Base-by-base conservation (phyloP, 768 basidiomycete species). In the Rhizopogon roseolus region DNA sequence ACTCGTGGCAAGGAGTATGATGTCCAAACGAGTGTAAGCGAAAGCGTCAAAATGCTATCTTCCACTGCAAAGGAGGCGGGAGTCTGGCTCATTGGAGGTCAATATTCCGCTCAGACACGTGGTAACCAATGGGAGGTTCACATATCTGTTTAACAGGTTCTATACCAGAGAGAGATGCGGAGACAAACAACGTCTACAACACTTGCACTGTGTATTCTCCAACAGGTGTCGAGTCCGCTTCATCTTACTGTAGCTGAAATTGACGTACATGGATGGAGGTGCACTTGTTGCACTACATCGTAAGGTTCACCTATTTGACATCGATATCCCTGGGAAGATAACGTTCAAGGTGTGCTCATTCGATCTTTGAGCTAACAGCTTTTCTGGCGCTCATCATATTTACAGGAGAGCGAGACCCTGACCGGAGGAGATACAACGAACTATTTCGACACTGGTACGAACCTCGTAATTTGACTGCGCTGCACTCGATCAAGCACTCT, bases 231-330 rank as follows among this genome's bases (percentile, higher is more conserved):
- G 34, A 27, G 16, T 44, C 38, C 16, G 53, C 43, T 51, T 1
- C 14, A 17, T 9, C 4, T 49, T 7, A 13, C n/a, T 19, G 10
- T 19, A 22, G 41, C 45, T 27, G 37, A 5, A 36, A 9, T 41
- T 56, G 16, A 32, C 34, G 22, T 46, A 29, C 55, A 13, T 8
- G n/a, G 13, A 27, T 42, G 4, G 55, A 92, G 94, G 95, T 25
- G 83, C 91, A 51, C 78, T 98, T 25, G 81, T 98, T 13, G 88
- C 88, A 0, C 82, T 80, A 38, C 93, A 98, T 71, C 86, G 96
- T 50, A 99, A 99, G 70, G 81, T 98, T 2, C 97, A 99, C 65
- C 75, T 99, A 5, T 99, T 98, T 69, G 96, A 99, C 66, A 98
- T 98, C 57, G 93, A 98, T 64, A 96, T 99, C 49, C 89, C 90